Evolutionary conservation across 495 filamentous ascomycete genomes (phyloP), one percentile per base, ranked within the genome.

Genomic region (Monascus purpureus): DNA sequence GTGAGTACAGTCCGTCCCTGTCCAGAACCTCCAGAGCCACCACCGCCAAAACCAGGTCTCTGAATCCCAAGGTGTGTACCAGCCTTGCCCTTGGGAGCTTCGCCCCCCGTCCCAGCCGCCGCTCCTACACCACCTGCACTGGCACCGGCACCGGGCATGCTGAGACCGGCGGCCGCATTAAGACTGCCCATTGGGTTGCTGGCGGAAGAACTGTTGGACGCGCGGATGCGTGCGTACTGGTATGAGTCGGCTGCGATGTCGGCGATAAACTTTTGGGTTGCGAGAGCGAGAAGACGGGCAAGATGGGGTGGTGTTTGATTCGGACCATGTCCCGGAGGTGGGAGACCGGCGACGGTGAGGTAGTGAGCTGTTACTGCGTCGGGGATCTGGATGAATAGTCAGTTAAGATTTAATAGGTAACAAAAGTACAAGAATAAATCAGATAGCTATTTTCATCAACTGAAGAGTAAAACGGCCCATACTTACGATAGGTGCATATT

Each of bases 311-410:
- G 83, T 6, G 86, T 93, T 45, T 80, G 70, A 26, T 83, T 84
- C 2, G 82, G 77, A 6, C 59, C 57, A 41, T 85, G 81, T 13
- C 82, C 82, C 13, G 83, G 80, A 3, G 90, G 86, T 12, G 87
- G 85, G 7, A 95, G 80, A 33, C 90, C 90, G 47, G 85, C 84
- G 43, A 90, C 77, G 11, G 87, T 88, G 57, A 96, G 83, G 68
- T 96, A 96, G 68, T 95, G 93, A 46, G 90, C 77, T 43, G 86
- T 96, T 18, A 97, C 88, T 8, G 90, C 90, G 55, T 97, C 90
- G 29, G 90, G 90, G 41, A 97, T 96, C 88, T 96, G 46, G 13
- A 27, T 9, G 32, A 20, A 31, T 25, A 17, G 39, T 57, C 43
- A 52, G 42, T 37, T 29, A 14, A 12, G 17, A 2, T 12, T 14